phyloP scores from a whole-genome alignment of 441 rosid genomes.

The Bocquillonia castaneifolia region DNA sequence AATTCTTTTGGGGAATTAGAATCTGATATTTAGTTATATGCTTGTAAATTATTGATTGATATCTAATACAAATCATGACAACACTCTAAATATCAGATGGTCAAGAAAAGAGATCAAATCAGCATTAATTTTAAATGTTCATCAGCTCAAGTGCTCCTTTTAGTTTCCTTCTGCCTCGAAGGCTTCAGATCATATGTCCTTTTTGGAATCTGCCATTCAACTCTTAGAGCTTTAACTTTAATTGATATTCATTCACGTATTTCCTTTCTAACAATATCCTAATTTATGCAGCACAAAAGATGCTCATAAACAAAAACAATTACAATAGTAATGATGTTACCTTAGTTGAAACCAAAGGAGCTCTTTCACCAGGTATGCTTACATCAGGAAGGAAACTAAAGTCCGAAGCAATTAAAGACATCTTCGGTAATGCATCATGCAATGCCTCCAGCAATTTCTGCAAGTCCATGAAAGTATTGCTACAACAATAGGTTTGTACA shows the following conservation, averaged over 20 bases:
- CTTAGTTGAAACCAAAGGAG: conserved; percentile 94
- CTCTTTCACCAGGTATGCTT: conserved; percentile 83
- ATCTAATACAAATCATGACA: too few species aligned
- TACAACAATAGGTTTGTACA: background rate
- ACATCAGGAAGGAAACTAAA: conserved; percentile 95
- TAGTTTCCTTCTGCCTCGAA: background rate
- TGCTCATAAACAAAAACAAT: background rate
- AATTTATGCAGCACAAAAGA: background rate
- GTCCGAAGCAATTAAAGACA: conserved; percentile 92
- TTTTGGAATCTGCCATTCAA: too few species aligned
- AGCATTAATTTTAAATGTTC: background rate
- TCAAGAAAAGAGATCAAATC: background rate
- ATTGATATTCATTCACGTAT: too few species aligned
- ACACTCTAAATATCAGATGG: background rate
- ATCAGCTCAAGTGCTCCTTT: background rate
- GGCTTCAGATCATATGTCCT: too few species aligned
- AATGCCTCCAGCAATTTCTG: conserved; percentile 81
- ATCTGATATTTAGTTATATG: background rate
- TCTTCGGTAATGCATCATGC: conserved; percentile 78
- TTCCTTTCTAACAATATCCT: too few species aligned
- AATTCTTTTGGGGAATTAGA: background rate
- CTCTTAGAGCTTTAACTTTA: too few species aligned
- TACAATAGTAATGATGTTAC: conserved; percentile 29
- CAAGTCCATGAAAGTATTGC: conserved; percentile 24
- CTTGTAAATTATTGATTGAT: too few species aligned